Base-by-base conservation (phyloP, 257 asterid species). In the Rehmannia glutinosa region DNA sequence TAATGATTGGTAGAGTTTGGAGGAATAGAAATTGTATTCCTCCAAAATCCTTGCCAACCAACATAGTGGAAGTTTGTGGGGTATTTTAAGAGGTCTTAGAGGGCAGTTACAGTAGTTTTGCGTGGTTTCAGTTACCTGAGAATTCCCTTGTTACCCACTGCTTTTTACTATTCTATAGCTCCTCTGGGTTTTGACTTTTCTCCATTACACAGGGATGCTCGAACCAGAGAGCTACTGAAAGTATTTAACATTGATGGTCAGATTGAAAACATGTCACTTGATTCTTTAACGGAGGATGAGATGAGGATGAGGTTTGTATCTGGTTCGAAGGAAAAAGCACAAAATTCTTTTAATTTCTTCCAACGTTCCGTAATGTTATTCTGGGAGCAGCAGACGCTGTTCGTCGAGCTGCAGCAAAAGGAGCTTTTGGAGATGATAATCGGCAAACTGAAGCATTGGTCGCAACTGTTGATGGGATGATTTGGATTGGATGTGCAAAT, bases 331-430 rank as follows among this genome's bases (percentile, higher is more conserved):
- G 96, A 92, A 66, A 92, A 90, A 71, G 30, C 82, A 35, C 97
- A 82, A 64, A 81, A 77, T 68, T 75, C 98, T 16, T 68, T 81
- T 45, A 83, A 77, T 82, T 91, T 94, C 78, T 94, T 94, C 65
- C 99, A 94, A 80, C 98, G 99, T 19, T 94, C 99, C 90, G 99
- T 63, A 91, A 91, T 73, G 99, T 87, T 76, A 87, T 94, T 62
- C 33, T 88, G 53, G 99, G 99, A 73, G 99, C 99, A 49, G 99
- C 99, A 74, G 99, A 94, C 75, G 97, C 97, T 71, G 98, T 94
- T 59, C 98, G 91, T 38, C 80, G 98, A 74, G 99, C 84, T 71
- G 93, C 99, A 1, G 85, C 39, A 2, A 89, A 87, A 73, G 97
- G 97, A 79, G 76, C 89, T 57, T 87, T 76, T 69, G 93, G 85